These are phyloP conservation scores for Microstroma glucosiphilum DNA, from an alignment of 1,284 basidiomycete species.

Conservation along the genomic window DNA sequence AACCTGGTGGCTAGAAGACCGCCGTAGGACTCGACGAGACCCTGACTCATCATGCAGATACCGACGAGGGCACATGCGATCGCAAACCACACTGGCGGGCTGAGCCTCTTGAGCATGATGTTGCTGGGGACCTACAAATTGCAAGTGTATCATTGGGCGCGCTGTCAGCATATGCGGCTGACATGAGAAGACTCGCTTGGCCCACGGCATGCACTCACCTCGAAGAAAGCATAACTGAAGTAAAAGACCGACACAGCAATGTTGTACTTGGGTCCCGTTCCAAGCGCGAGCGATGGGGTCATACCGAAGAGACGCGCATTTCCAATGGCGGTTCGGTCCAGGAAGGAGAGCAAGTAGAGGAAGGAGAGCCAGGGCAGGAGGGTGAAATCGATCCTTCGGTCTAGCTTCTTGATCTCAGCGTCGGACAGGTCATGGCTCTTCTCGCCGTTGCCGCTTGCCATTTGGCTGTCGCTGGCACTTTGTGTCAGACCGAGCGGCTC, in stretches of 20 bases:
- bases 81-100: conserved; percentile 40
- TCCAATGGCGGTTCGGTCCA: conserved; percentile 35
- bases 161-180: no score
- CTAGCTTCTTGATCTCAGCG: no score
- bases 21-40: conserved; percentile 26
- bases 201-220: no score
- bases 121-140: conserved; percentile 36
- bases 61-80: conserved; percentile 37
- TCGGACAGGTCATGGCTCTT: no score
- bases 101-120: conserved; percentile 53
- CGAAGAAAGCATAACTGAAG: conserved; percentile 32
- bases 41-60: conserved; percentile 23
- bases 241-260: conserved; percentile 26
- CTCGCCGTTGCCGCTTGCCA: no score
- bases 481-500: no score
- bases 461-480: no score
- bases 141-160: no score
- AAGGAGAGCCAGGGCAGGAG: conserved; percentile 7
- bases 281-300: conserved; percentile 23
- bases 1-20: conserved; percentile 40
- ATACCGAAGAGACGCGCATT: conserved; percentile 36
- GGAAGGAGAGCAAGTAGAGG: conserved; percentile 29
- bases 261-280: conserved; percentile 30
- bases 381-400: no score
- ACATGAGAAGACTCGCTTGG: no score